Conservation (phyloP, 192 early-diverging fungal species). For the Coemansia sp. region DNA sequence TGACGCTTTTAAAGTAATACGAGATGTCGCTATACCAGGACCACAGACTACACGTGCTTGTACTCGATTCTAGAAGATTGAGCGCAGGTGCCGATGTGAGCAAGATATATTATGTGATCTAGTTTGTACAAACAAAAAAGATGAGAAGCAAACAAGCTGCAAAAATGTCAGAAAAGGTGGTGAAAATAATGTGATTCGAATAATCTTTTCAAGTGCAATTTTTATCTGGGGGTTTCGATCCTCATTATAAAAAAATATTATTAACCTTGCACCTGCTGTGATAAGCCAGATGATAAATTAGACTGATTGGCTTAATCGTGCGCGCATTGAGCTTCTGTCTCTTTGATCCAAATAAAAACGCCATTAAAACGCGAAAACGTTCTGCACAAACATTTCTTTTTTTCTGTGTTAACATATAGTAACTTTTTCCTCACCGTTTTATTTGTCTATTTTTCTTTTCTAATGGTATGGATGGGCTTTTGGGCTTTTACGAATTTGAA, state of each 20-base stretch:
- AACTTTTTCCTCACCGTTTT: background rate
- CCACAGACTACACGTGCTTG: background rate
- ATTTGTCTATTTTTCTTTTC: background rate
- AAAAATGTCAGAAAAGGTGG: background rate
- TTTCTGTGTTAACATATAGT: background rate
- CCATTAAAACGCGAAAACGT: background rate
- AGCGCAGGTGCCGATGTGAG: background rate
- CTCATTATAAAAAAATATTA: too few relatives aligned
- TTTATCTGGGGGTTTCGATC: too few relatives aligned
- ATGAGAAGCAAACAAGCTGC: background rate
- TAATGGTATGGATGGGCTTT: background rate
- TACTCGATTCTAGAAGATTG: background rate
- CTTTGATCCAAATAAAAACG: background rate
- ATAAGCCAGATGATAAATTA: too few relatives aligned
- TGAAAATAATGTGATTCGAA: too few relatives aligned
- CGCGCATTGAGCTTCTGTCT: background rate
- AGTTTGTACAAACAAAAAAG: background rate
- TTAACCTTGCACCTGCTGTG: too few relatives aligned
- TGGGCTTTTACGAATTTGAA: constrained; percentile 43
- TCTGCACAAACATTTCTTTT: background rate
- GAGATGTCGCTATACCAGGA: too few relatives aligned
- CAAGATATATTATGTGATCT: background rate
- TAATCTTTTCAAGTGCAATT: too few relatives aligned
- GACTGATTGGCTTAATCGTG: too few relatives aligned
- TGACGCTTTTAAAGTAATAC: background rate